Evolutionary conservation across 495 filamentous ascomycete species (phyloP).

Genomic region (Articulospora tetracladia): DNA sequence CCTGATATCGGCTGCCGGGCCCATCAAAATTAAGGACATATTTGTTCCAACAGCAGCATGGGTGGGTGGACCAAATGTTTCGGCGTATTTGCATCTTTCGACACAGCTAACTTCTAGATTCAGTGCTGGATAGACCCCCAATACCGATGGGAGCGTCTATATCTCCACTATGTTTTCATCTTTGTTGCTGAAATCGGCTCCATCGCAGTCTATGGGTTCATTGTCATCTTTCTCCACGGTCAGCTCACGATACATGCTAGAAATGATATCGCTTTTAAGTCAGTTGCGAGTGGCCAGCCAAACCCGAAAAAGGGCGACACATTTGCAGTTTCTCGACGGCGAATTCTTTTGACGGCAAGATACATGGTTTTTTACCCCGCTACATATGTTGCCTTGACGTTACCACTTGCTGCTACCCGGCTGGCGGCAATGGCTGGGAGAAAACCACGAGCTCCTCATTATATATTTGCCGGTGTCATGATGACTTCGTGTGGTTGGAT

Average conservation of each 20-base stretch:
- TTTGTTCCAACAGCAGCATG: slow-evolving; percentile 51
- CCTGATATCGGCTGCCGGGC: slow-evolving; percentile 45
- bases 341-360: slow-evolving; percentile 34
- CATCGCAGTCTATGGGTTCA: slow-evolving; percentile 49
- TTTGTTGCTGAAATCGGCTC: slow-evolving; percentile 63
- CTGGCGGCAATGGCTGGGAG: slow-evolving; percentile 46
- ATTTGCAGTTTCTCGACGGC: slow-evolving; percentile 5
- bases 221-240: slow-evolving; percentile 47
- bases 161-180: slow-evolving; percentile 65
- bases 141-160: slow-evolving; percentile 38
- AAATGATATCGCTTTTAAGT: not conserved
- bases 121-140: slow-evolving; percentile 18
- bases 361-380: slow-evolving; percentile 61
- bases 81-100: not conserved
- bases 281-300: not conserved
- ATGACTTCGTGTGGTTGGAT: slow-evolving; percentile 57
- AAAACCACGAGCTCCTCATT: slow-evolving; percentile 38
- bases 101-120: not conserved
- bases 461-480: slow-evolving; percentile 49
- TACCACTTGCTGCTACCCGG: slow-evolving; percentile 53
- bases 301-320: not conserved
- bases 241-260: not conserved
- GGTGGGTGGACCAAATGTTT: slow-evolving; percentile 30
- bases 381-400: slow-evolving; percentile 51
- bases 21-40: slow-evolving; percentile 42